Conservation (phyloP, 2,329 filamentous ascomycete genomes). For the Colletotrichum ledebouriae region DNA sequence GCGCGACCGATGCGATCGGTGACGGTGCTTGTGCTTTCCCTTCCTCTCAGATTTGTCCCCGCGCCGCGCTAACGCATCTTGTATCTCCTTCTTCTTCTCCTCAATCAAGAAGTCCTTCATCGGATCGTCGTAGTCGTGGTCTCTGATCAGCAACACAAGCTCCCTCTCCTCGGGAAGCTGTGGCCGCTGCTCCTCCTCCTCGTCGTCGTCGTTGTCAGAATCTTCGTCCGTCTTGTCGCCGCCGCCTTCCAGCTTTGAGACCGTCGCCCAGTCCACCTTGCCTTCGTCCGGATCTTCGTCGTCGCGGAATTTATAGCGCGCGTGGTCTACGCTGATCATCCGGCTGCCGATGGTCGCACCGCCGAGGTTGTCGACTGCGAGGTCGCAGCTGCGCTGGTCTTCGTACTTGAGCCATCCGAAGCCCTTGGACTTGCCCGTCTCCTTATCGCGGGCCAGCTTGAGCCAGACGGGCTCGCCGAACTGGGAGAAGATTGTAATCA, state of each 20-base stretch:
- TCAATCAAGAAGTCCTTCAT: constrained; percentile 94
- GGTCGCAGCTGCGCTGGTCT: constrained; percentile 93
- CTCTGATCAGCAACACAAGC: constrained; percentile 78
- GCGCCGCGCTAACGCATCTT: constrained; percentile 72
- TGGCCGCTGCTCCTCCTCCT: constrained; percentile 65
- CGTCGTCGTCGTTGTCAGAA: constrained; percentile 52
- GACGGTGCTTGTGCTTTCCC: constrained; percentile 62
- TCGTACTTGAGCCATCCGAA: constrained; percentile 99
- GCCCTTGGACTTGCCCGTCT: constrained; percentile 93
- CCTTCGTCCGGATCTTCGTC: constrained; percentile 76
- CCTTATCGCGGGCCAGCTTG: constrained; percentile 93
- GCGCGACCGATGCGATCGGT: constrained; percentile 60
- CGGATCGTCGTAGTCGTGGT: constrained; percentile 95
- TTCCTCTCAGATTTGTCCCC: constrained; percentile 64
- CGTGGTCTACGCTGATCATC: constrained; percentile 89
- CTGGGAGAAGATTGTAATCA: constrained; percentile 97
- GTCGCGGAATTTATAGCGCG: constrained; percentile 89
- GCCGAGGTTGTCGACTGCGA: constrained; percentile 95
- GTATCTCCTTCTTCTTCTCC: constrained; percentile 91
- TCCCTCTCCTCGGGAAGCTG: constrained; percentile 86
- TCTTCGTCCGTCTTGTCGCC: constrained; percentile 62
- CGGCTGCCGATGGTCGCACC: constrained; percentile 87
- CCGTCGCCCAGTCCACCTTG: constrained; percentile 71
- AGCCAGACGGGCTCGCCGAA: constrained; percentile 95
- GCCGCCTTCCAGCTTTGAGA: constrained; percentile 65